A percentile compares a stretch with the other conserved stretches of the same genome.
phyloP scores from a whole-genome alignment of 345 rosid genomes.

The Mangifera indica region DNA sequence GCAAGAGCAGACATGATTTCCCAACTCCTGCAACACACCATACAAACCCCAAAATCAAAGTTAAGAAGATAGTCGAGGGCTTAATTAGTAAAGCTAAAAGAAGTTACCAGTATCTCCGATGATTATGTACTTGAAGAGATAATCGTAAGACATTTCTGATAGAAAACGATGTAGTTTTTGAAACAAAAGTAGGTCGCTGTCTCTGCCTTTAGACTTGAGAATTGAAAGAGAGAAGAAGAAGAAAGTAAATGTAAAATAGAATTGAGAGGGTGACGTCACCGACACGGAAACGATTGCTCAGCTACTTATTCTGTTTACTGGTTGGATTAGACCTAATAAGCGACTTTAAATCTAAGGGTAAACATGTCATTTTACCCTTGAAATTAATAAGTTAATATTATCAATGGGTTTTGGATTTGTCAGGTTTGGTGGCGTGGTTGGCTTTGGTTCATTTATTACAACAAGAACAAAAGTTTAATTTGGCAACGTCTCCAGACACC shows the following conservation, averaged over 20 bases:
- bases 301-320: neutral
- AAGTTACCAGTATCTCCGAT: conserved; percentile 55
- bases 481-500: too few relatives aligned
- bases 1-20: conserved; percentile 65
- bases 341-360: too few relatives aligned
- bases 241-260: neutral
- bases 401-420: too few relatives aligned
- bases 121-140: conserved; percentile 70
- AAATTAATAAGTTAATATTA: too few relatives aligned
- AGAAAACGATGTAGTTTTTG: neutral
- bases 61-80: neutral
- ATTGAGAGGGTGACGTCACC: conserved; percentile 4
- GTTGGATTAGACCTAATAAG: neutral
- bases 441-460: too few relatives aligned
- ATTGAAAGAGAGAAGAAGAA: too few relatives aligned
- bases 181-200: neutral
- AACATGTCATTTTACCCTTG: too few relatives aligned
- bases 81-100: neutral
- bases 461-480: too few relatives aligned
- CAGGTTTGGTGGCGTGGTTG: too few relatives aligned
- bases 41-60: neutral
- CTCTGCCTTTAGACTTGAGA: too few relatives aligned
- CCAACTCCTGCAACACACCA: conserved; percentile 51
- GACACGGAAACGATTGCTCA: conserved; percentile 1
- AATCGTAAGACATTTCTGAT: conserved; percentile 60